Evolutionary conservation across 2,329 filamentous ascomycete species (phyloP).

Genomic region (Ceratocystis diversiconidia): DNA sequence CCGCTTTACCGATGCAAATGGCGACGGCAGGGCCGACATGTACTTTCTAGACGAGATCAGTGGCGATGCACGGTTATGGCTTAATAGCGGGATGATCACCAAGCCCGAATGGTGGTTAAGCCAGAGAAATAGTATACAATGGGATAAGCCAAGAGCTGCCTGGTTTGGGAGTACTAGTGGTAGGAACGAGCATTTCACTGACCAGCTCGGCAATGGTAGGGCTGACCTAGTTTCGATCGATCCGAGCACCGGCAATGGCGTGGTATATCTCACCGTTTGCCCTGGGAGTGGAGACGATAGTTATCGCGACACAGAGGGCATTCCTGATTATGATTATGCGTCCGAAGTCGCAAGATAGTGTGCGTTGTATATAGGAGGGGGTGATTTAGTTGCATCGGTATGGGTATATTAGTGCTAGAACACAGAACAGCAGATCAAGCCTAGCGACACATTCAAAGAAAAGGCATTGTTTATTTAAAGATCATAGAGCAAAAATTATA

Average conservation of each 20-base stretch:
- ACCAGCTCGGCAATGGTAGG: constrained; percentile 23
- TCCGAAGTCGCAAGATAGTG: constrained; percentile 1
- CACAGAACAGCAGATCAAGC: constrained; percentile 4
- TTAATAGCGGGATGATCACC: constrained; percentile 22
- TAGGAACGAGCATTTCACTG: constrained; percentile 20
- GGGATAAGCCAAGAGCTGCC: background rate
- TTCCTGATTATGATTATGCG: constrained; percentile 13
- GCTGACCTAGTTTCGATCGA: constrained; percentile 21
- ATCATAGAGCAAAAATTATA: background rate
- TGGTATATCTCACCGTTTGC: constrained; percentile 6
- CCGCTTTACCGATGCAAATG: constrained; percentile 28
- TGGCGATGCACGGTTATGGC: constrained; percentile 24
- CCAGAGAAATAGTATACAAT: background rate
- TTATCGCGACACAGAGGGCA: background rate
- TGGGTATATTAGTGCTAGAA: background rate
- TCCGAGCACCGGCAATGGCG: constrained; percentile 7
- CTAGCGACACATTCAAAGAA: background rate
- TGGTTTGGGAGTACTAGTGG: constrained; percentile 19
- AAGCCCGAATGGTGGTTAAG: background rate
- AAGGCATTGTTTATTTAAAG: no score
- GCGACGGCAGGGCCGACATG: constrained; percentile 26
- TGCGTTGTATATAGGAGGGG: background rate
- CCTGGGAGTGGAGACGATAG: constrained; percentile 9
- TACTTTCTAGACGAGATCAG: constrained; percentile 27
- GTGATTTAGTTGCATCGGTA: background rate